A percentile compares a stretch with the other conserved stretches of the same genome.
Conservation (phyloP, 2,329 filamentous ascomycete genomes). For the Alternaria sp. region DNA sequence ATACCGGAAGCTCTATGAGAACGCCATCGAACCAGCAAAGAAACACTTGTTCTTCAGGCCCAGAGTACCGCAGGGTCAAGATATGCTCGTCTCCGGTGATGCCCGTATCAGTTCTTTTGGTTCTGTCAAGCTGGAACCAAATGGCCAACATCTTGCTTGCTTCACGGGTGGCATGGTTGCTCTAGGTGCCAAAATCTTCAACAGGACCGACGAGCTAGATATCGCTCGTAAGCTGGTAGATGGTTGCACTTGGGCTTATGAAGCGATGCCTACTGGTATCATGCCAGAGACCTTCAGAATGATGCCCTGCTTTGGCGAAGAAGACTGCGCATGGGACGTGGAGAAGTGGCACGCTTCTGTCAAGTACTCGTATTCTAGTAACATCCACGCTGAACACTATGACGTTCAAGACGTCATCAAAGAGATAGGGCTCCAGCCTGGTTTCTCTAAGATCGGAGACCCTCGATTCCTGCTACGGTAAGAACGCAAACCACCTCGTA, state of each 20-base stretch:
- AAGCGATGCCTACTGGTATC: constrained; percentile 59
- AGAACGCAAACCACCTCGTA: constrained; percentile 3
- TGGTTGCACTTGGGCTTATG: constrained; percentile 66
- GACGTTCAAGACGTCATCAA: constrained; percentile 45
- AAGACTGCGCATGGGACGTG: constrained; percentile 56
- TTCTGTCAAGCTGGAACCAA: constrained; percentile 53
- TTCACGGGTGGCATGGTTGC: constrained; percentile 66
- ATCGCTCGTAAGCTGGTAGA: constrained; percentile 62
- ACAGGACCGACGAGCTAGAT: constrained; percentile 58
- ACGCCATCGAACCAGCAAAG: constrained; percentile 72
- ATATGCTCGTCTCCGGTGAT: constrained; percentile 79
- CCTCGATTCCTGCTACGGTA: constrained; percentile 55
- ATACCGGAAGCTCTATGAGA: constrained; percentile 77
- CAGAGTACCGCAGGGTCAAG: constrained; percentile 71
- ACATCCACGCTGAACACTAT: constrained; percentile 17
- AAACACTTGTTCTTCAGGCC: constrained; percentile 81
- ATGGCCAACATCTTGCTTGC: constrained; percentile 62
- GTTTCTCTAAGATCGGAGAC: constrained; percentile 51
- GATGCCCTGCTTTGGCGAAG: constrained; percentile 54
- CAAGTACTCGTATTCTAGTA: constrained; percentile 22
- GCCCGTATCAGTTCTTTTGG: constrained; percentile 54
- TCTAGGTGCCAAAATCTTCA: constrained; percentile 62
- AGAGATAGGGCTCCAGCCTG: constrained; percentile 53
- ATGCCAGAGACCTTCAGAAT: constrained; percentile 62
- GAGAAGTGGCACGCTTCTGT: constrained; percentile 55